phyloP scores from a whole-genome alignment of 371 early-diverging fungal genomes.

The Mucor lusitanicus region DNA sequence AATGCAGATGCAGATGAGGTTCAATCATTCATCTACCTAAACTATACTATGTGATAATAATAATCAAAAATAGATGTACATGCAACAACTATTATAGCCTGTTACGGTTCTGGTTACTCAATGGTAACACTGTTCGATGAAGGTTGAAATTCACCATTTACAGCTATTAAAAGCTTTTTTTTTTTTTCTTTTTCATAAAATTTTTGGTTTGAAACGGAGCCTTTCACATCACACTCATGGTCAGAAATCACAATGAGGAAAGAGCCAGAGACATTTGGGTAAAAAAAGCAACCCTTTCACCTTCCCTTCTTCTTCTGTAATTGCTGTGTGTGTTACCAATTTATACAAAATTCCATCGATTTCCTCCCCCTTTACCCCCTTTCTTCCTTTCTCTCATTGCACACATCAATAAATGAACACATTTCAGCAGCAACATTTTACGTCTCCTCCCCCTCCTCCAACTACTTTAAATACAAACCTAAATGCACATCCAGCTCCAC shows the following conservation, averaged over 20 bases:
- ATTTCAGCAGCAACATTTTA: constrained; percentile 10
- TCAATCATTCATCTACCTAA: constrained; percentile 18
- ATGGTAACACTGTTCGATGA: background rate
- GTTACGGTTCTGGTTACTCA: background rate
- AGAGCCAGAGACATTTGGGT: background rate
- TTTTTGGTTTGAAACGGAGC: background rate
- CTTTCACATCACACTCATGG: background rate
- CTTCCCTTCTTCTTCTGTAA: constrained; percentile 1
- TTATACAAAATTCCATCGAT: background rate
- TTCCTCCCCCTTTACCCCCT: background rate
- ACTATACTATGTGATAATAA: constrained; percentile 6
- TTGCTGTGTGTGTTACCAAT: background rate
- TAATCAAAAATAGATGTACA: background rate
- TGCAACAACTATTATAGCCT: background rate
- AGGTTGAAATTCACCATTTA: constrained; percentile 4
- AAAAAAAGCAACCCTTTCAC: background rate
- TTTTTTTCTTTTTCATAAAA: background rate
- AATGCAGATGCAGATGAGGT: constrained; percentile 42
- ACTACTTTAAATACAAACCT: constrained; percentile 24
- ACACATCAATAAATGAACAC: background rate
- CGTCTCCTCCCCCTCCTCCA: background rate
- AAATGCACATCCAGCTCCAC: constrained; percentile 17
- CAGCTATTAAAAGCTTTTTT: background rate
- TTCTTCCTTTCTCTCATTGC: background rate
- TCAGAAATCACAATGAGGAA: background rate